Evolutionary conservation across 768 basidiomycete species (phyloP).

Genomic region (Dioszegia crocea): DNA sequence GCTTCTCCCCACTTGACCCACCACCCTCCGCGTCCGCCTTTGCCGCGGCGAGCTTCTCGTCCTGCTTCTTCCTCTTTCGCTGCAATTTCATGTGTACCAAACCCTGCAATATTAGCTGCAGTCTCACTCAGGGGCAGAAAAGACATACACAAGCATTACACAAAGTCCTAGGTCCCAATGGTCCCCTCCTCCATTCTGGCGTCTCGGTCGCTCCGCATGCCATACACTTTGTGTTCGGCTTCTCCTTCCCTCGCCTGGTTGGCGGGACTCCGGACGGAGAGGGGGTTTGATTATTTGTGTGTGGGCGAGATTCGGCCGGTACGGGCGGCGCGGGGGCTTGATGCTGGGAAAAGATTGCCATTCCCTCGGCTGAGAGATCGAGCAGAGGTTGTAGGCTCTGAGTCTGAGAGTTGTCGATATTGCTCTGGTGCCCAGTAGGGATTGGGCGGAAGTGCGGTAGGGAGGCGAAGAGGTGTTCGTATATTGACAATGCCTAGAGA

Average conservation of each 20-base stretch:
- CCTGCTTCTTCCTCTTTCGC: slow-evolving; percentile 27
- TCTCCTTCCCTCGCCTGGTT: slow-evolving; percentile 15
- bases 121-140: not conserved
- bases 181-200: slow-evolving; percentile 51
- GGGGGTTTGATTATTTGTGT: no score
- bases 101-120: slow-evolving; percentile 23
- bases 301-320: not conserved
- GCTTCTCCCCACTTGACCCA: no score
- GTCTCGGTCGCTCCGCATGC: slow-evolving; percentile 49
- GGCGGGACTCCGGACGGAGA: no score
- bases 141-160: slow-evolving; percentile 50
- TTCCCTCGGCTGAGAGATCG: slow-evolving; percentile 10
- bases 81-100: slow-evolving; percentile 42
- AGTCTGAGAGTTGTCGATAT: no score
- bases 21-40: not conserved
- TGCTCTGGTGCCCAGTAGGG: no score
- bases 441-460: slow-evolving; percentile 19
- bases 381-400: slow-evolving; percentile 5
- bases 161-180: slow-evolving; percentile 49
- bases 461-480: slow-evolving; percentile 15
- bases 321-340: not conserved
- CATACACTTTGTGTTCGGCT: slow-evolving; percentile 31
- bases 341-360: not conserved
- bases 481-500: slow-evolving; percentile 17
- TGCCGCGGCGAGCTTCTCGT: slow-evolving; percentile 21